Base-by-base conservation (phyloP, 2,329 filamentous ascomycete species). In the Dothistroma septosporum region DNA sequence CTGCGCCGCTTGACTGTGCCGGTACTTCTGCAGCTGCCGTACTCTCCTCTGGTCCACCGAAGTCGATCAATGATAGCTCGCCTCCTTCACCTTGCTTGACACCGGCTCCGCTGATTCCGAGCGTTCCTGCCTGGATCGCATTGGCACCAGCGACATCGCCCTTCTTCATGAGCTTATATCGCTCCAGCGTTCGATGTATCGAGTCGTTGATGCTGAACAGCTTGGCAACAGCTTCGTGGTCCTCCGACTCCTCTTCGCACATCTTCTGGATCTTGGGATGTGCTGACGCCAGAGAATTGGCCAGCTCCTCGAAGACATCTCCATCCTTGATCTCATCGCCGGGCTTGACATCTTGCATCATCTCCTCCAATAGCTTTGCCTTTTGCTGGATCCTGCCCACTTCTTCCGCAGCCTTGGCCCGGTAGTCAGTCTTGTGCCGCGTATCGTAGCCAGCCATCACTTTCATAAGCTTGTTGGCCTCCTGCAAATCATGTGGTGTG, bases 201-300 rank as follows among this genome's bases (percentile, higher is more conserved):
- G 92, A 97, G 76, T 99, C 94, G 74, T 99, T 99, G 72, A 99
- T 97, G 74, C 97, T 92, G 59, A 99, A 83, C 11, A 99, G 82
- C 76, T 96, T 96, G 48, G 92, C 90, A 6, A 99, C 94, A 5
- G 94, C 94, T 78, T 97, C 94, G 63, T 92, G 87, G 72, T 99
- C 94, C 63, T 97, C 93, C 11, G 92, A 97, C 73, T 99, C 94
- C 76, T 99, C 94, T 76, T 97, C 93, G 72, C 93, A 97, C 93
- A 99, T 99, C 78, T 91, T 97, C 74, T 97, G 93, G 66, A 99
- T 97, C 79, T 99, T 99, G 9, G 94, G 94, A 71, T 99, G 94
- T 2, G 94, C 94, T 72, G 89, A 97, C 74, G 91, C 90, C 50
- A 99, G 82, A 10, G 94, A 87, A 65, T 89, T 88, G 5, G 92